A percentile compares a stretch with the other conserved stretches of the same genome.
Evolutionary conservation across 768 basidiomycete genomes (phyloP).

Genomic region (Lactarius hengduanensis): DNA sequence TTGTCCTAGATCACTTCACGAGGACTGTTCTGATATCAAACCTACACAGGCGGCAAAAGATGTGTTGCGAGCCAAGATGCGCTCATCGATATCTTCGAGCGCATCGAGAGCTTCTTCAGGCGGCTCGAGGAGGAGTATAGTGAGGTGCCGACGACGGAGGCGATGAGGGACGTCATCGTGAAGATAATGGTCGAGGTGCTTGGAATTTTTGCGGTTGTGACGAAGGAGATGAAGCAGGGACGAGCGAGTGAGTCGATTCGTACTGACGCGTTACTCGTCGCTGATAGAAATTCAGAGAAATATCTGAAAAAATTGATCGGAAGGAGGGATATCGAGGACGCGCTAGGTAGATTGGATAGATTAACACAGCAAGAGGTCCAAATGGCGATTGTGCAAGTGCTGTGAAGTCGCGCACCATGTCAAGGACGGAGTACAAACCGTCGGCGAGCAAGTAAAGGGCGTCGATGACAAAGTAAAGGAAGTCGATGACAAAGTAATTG

Average conservation of each 20-base stretch:
- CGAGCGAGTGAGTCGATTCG: background rate
- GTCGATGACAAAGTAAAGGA: no score
- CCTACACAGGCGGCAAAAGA: background rate
- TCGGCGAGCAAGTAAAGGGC: background rate
- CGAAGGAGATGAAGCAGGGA: slow-evolving; percentile 1
- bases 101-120: background rate
- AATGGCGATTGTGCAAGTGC: background rate
- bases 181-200: slow-evolving; percentile 1
- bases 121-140: background rate
- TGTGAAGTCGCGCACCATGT: background rate
- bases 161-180: background rate
- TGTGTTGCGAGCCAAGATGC: background rate
- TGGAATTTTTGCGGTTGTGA: background rate
- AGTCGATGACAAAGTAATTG: no score
- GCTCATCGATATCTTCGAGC: background rate
- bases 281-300: background rate
- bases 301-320: background rate
- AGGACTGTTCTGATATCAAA: background rate
- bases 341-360: background rate
- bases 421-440: background rate
- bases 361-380: background rate
- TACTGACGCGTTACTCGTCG: background rate
- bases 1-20: background rate
- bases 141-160: background rate
- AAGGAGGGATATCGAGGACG: background rate